Evolutionary conservation across 441 rosid species (phyloP).

Genomic region (Flueggea neowawraea): DNA sequence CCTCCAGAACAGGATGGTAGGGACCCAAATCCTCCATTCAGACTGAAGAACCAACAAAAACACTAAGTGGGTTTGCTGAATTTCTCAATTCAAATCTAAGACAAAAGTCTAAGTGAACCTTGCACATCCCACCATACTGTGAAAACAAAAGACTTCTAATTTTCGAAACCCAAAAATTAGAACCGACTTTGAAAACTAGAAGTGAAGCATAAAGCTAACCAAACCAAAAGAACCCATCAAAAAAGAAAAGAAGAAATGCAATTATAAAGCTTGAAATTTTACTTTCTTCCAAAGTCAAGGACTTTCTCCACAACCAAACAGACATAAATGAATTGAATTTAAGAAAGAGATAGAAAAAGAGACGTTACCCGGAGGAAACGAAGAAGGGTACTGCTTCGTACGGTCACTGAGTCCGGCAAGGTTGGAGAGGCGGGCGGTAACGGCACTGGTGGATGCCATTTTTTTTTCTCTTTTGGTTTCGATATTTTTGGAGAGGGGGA

Average conservation of each 20-base stretch:
- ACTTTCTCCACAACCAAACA: constrained; percentile 5
- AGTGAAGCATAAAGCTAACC: background rate
- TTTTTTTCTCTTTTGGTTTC: background rate
- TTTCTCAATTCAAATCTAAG: too few relatives aligned
- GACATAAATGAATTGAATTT: background rate
- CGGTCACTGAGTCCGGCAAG: constrained; percentile 21
- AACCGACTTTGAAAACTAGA: background rate
- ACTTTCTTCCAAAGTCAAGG: background rate
- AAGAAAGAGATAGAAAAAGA: background rate
- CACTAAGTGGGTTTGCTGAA: too few relatives aligned
- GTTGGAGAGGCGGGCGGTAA: constrained; percentile 26
- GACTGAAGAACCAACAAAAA: too few relatives aligned
- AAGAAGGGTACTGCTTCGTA: constrained; percentile 30
- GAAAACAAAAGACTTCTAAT: too few relatives aligned
- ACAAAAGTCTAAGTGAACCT: too few relatives aligned
- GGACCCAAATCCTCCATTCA: too few relatives aligned
- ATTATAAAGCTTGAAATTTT: background rate
- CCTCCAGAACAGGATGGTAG: too few relatives aligned
- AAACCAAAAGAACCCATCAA: background rate
- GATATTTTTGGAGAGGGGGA: background rate
- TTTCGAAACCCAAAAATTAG: too few relatives aligned
- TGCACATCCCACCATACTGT: too few relatives aligned
- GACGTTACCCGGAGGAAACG: constrained; percentile 35
- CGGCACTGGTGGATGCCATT: constrained; percentile 44
- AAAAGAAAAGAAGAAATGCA: background rate